Evolutionary conservation across 2,329 filamentous ascomycete species (phyloP), one percentile per base, ranked within the genome.

Genomic region (Phaeosphaeriaceae sp.): DNA sequence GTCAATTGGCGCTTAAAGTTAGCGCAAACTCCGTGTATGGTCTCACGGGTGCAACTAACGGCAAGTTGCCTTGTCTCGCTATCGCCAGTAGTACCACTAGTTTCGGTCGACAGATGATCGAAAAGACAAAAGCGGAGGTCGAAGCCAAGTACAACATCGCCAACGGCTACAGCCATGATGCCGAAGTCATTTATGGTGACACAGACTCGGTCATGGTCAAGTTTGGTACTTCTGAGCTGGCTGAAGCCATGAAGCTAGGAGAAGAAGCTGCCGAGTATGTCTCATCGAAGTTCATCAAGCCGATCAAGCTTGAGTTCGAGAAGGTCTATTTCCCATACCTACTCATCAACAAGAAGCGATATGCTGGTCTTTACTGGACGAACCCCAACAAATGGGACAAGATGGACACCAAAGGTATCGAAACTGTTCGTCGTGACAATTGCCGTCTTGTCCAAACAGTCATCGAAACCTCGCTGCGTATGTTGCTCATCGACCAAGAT

Each of bases 131-230:
- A 78, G 86, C 90, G n/a, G 95, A 99, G 75, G 95, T 99, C 7
- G 94, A 98, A 79, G 84, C 86, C 42, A 89, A 88, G 66, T 99
- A 97, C 78, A 94, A 87, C 49, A 93, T 97, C 56, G 91, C 91
- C 50, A 98, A 99, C 70, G 95, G 95, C 19, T 99, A 98, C 78
- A 88, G 86, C 1, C 92, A 98, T 76, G 91, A 99, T 76, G 95
- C 95, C 0, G 89, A 97, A 74, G 95, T 99, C 80, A 96, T 99
- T 63, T 99, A 99, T 69, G 95, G 95, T 81, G 95, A 99, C 78
- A 99, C 95, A 1, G 95, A 99, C 84, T 99, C 95, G 9, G 95
- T 99, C 81, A 99, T 99, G 95, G 94, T 99, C 61, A 98, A 97
- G 74, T 99, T 99, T 67, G 95, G 95, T 45, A 93, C 93, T 10